Conservation (phyloP, 2,329 filamentous ascomycete genomes). For the Exophiala lecanii-corni region DNA sequence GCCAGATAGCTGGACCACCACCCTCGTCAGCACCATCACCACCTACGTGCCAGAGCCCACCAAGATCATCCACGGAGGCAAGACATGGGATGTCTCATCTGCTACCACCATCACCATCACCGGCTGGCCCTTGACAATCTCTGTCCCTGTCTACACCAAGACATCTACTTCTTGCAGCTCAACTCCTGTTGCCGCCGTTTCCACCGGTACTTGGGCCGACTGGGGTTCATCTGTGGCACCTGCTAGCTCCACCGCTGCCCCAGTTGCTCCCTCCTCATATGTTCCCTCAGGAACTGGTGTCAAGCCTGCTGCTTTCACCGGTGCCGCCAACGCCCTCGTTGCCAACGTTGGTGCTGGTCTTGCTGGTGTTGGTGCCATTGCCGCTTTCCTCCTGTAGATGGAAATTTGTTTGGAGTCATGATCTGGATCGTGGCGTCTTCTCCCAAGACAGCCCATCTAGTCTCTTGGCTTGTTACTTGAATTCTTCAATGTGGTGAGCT, state of each 20-base stretch:
- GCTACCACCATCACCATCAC: conserved; percentile 29
- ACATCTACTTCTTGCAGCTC: conserved; percentile 24
- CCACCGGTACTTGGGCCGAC: conserved; percentile 9
- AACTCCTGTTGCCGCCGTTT: conserved; percentile 2
- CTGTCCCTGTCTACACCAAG: conserved; percentile 25
- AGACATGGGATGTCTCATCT: conserved; percentile 26
- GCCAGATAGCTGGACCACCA: conserved; percentile 23
- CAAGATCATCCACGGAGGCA: conserved; percentile 23
- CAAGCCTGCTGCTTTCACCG: conserved; percentile 21
- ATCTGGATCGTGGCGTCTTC: conserved; percentile 3
- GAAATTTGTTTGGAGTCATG: conserved; percentile 9
- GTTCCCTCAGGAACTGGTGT: neutral
- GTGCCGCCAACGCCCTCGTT: conserved; percentile 25
- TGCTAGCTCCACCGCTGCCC: conserved; percentile 9
- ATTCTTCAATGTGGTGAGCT: conserved; percentile 10
- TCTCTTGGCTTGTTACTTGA: conserved; percentile 16
- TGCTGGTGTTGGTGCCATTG: conserved; percentile 28
- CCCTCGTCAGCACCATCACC: conserved; percentile 26
- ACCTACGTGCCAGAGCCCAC: conserved; percentile 26
- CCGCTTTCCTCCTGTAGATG: conserved; percentile 27
- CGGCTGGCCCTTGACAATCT: conserved; percentile 29
- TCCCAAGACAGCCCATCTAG: too few relatives aligned
- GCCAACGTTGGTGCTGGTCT: conserved; percentile 26
- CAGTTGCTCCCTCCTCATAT: conserved; percentile 7
- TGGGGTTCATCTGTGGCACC: neutral